phyloP scores from a whole-genome alignment of 139 green algal genomes.

The Chlorella sp. region DNA sequence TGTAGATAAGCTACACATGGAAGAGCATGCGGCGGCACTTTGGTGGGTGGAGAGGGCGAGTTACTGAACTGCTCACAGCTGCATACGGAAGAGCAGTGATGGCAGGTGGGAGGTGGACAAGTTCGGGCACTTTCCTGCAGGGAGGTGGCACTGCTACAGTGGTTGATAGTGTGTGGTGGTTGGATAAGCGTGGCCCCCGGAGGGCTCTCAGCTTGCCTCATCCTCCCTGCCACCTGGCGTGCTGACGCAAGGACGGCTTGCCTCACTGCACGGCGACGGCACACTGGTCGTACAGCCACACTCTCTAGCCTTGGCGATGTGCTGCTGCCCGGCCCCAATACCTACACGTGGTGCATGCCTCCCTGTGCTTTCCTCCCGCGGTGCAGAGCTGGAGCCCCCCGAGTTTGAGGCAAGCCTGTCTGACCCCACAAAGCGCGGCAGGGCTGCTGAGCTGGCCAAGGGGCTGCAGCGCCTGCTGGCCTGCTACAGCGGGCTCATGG shows the following conservation, averaged over 20 bases:
- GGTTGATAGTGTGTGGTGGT: no score
- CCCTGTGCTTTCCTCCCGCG: background rate
- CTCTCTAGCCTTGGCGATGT: background rate
- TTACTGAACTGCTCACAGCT: background rate
- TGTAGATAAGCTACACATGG: no score
- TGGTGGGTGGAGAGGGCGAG: background rate
- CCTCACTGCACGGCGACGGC: background rate
- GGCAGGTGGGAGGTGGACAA: no score
- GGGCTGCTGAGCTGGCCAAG: background rate
- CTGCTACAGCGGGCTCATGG: constrained; percentile 35
- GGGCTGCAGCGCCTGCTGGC: constrained; percentile 13
- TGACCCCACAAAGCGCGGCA: background rate
- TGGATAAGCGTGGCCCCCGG: no score
- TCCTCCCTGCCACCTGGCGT: background rate
- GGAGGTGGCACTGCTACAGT: no score
- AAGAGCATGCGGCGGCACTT: no score
- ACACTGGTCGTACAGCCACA: background rate
- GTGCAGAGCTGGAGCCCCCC: background rate
- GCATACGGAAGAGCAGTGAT: no score
- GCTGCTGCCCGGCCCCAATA: background rate
- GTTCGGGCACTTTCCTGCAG: no score
- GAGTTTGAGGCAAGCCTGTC: constrained; percentile 16
- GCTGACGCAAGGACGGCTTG: background rate
- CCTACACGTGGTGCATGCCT: background rate
- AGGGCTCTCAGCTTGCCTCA: no score